Evolutionary conservation across 108 stramenopile genomes (phyloP).

Genomic region (Mayamaea pseudoterrestris): DNA sequence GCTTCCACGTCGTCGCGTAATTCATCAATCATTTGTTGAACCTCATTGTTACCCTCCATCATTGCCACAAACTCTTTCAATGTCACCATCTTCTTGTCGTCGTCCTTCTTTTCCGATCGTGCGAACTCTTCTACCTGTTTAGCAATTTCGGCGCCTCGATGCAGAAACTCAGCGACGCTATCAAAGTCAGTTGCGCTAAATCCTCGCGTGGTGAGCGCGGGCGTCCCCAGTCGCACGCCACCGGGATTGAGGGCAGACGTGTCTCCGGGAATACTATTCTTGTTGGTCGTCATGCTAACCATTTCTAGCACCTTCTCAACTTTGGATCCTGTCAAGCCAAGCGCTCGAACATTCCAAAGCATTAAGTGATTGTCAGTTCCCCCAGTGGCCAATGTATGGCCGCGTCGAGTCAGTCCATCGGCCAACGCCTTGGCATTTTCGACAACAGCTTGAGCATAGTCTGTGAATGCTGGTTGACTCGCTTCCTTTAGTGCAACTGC

Average conservation of each 20-base stretch:
- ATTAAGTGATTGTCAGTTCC: conserved; percentile 99
- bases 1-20: conserved; percentile 55
- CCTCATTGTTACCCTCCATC: conserved; percentile 21
- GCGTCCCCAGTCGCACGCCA: conserved; percentile 95
- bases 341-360: conserved; percentile 94
- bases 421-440: conserved; percentile 89
- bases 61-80: conserved; percentile 66
- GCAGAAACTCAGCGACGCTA: conserved; percentile 90
- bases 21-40: conserved; percentile 28
- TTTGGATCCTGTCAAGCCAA: conserved; percentile 92
- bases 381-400: conserved; percentile 91
- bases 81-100: conserved; percentile 50
- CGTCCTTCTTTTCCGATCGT: conserved; percentile 28
- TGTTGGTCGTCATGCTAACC: conserved; percentile 96
- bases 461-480: conserved; percentile 73
- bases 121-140: conserved; percentile 52
- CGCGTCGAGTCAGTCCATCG: conserved; percentile 55
- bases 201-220: conserved; percentile 86
- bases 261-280: conserved; percentile 97
- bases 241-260: conserved; percentile 95
- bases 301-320: conserved; percentile 92
- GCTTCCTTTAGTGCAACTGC: conserved; percentile 98
- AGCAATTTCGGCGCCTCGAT: conserved; percentile 81
- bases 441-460: conserved; percentile 77
- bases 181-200: conserved; percentile 87